Base-by-base conservation (phyloP, 805 yeast genomes). In the Priceomyces melissophilus region DNA sequence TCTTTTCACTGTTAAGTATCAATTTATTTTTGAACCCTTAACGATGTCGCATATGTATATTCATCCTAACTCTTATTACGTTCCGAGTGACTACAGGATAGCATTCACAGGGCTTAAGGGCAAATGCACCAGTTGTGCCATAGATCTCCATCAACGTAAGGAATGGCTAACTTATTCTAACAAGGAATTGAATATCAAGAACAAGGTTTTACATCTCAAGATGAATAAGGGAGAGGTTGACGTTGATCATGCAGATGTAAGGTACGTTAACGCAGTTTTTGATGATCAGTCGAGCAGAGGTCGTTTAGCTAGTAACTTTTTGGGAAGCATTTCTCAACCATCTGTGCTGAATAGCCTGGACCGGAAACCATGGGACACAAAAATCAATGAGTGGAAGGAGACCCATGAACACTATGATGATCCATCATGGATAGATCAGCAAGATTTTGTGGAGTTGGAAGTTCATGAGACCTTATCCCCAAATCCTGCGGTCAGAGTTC, bases 371-470 rank as follows among this genome's bases (percentile, higher is more conserved):
- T 15, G 31, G 17, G 35, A 10, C 5, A 5, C 23, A n/a, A 31
- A 30, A n/a, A 34, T 52, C 13, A 52, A 54, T 30, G 51, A 46
- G 37, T 20, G 25, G 25, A 20, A 20, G 8, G 25, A 20, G 25
- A 47, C 52, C 35, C 58, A 55, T n/a, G 50, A 49, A 4, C 54
- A 48, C 29, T 67, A 61, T 12, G 53, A 50, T 11, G 68, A 66
- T 42, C 50, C 50, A 30, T 55, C 67, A 8, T 89, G 96, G 96
- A 68, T 78, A 36, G 95, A 88, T 53, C 61, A 69, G 15, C 84
- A 84, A 42, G 96, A 89, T 56, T 89, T 77, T 50, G 65, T 77
- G 9, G 96, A 89, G 50, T 54, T 88, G 32, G 86, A 84, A 44
- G 64, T 71, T 37, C 56, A 69, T 9, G 71, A 76, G 4, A 49